Evolutionary conservation across 495 filamentous ascomycete genomes (phyloP).

Genomic region (Cladorrhinum samala): DNA sequence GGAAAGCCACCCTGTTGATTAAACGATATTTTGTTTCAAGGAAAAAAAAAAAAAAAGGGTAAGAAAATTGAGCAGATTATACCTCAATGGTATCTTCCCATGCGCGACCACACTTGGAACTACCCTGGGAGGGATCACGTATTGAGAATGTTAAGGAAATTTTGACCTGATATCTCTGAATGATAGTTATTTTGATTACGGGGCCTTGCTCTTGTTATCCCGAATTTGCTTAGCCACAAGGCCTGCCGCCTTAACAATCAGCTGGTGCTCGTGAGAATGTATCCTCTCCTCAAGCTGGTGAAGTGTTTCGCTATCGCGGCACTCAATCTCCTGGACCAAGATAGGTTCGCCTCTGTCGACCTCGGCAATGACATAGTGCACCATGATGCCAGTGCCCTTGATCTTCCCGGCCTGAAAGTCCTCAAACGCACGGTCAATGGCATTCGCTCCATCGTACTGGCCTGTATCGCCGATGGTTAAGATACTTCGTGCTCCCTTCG

Average conservation of each 20-base stretch:
- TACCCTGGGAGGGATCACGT: no score
- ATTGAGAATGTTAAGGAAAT: no score
- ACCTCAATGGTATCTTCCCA: no score
- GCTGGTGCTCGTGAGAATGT: slow-evolving; percentile 61
- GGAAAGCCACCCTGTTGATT: no score
- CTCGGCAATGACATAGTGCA: slow-evolving; percentile 79
- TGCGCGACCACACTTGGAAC: no score
- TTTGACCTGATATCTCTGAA: no score
- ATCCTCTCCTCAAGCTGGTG: slow-evolving; percentile 63
- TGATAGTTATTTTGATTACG: slow-evolving; percentile 11
- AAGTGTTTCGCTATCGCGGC: slow-evolving; percentile 59
- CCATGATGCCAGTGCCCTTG: slow-evolving; percentile 82
- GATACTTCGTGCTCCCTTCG: not conserved
- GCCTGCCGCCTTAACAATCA: slow-evolving; percentile 62
- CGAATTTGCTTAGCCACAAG: slow-evolving; percentile 42
- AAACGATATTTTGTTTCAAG: no score
- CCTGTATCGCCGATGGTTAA: slow-evolving; percentile 29
- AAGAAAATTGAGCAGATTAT: no score
- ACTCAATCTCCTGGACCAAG: slow-evolving; percentile 63
- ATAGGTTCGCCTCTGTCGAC: slow-evolving; percentile 79
- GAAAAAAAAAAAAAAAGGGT: no score
- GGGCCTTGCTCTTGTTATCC: slow-evolving; percentile 15
- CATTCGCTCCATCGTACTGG: slow-evolving; percentile 69
- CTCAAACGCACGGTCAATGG: slow-evolving; percentile 71
- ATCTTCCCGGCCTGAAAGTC: slow-evolving; percentile 68